phyloP scores from a whole-genome alignment of 345 rosid genomes.

The Noccaea bulbosa region DNA sequence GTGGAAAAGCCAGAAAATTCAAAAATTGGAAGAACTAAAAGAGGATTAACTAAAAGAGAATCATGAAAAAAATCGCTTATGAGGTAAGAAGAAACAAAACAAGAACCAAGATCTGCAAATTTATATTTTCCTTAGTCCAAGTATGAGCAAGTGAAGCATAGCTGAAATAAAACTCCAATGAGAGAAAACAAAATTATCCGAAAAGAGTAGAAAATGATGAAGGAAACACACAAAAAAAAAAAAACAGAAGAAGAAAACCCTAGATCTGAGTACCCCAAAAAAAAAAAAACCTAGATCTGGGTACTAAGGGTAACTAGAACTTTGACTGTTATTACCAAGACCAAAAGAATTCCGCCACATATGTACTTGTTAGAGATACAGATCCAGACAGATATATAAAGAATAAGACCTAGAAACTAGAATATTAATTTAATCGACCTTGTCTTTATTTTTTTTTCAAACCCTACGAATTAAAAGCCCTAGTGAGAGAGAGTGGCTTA shows the following conservation, averaged over 20 bases:
- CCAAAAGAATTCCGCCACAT: conserved; percentile 18
- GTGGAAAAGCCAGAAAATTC: background rate
- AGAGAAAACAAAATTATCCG: background rate
- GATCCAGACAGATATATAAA: conserved; percentile 37
- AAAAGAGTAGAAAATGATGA: background rate
- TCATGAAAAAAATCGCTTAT: background rate
- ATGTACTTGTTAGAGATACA: conserved; percentile 26
- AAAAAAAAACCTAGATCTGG: conserved; percentile 31
- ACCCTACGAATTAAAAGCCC: conserved; percentile 34
- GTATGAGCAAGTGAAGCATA: conserved; percentile 1
- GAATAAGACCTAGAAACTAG: conserved; percentile 13
- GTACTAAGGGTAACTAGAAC: conserved; percentile 23
- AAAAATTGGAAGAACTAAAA: background rate
- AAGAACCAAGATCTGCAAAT: conserved; percentile 24
- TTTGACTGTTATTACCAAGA: conserved; percentile 20
- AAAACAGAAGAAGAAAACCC: background rate
- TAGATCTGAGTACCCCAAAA: conserved; percentile 18
- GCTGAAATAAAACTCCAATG: conserved; percentile 19
- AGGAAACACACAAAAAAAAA: background rate
- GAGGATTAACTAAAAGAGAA: background rate
- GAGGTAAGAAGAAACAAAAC: conserved; percentile 2
- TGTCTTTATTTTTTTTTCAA: conserved; percentile 20
- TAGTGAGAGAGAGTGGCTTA: conserved; percentile 32
- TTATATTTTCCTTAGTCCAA: background rate
- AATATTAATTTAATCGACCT: conserved; percentile 12